phyloP scores from a whole-genome alignment of 2,329 filamentous ascomycete genomes.

The Botrytis deweyae region DNA sequence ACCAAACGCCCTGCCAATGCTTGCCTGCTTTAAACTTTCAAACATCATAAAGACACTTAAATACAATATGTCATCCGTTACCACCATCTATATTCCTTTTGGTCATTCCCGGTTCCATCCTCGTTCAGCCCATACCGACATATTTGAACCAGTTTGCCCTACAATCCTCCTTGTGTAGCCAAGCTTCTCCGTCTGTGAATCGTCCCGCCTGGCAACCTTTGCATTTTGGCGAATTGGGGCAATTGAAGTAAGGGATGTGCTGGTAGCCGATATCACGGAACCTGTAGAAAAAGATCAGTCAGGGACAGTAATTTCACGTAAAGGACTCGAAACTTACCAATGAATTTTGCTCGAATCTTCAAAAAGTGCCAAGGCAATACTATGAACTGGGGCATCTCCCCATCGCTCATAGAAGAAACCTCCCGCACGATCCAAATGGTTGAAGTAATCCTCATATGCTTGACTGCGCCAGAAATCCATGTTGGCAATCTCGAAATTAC shows the following conservation, averaged over 20 bases:
- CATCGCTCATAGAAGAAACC: constrained; percentile 99
- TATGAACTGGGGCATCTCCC: constrained; percentile 97
- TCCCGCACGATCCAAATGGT: constrained; percentile 88
- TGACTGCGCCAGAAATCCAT: constrained; percentile 90
- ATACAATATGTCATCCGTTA: constrained; percentile 17
- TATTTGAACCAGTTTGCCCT: constrained; percentile 97
- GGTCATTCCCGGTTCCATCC: neutral
- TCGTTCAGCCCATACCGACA: constrained; percentile 68
- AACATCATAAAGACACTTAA: constrained; percentile 21
- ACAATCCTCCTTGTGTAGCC: constrained; percentile 87
- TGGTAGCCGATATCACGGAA: constrained; percentile 99
- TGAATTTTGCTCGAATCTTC: constrained; percentile 89
- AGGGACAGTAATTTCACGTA: constrained; percentile 8
- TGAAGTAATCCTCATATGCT: constrained; percentile 92
- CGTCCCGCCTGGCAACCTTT: constrained; percentile 81
- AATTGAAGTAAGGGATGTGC: constrained; percentile 98
- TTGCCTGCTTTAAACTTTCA: constrained; percentile 20
- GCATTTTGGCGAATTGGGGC: constrained; percentile 94
- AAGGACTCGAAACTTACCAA: constrained; percentile 59
- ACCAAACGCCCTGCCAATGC: constrained; percentile 25
- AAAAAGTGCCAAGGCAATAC: constrained; percentile 87
- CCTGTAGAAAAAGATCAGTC: constrained; percentile 51
- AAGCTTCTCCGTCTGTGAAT: constrained; percentile 85
- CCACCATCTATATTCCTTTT: neutral
- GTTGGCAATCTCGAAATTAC: constrained; percentile 95